Conservation (phyloP, 352 stramenopile species). For the Phytopythium mirpurense region DNA sequence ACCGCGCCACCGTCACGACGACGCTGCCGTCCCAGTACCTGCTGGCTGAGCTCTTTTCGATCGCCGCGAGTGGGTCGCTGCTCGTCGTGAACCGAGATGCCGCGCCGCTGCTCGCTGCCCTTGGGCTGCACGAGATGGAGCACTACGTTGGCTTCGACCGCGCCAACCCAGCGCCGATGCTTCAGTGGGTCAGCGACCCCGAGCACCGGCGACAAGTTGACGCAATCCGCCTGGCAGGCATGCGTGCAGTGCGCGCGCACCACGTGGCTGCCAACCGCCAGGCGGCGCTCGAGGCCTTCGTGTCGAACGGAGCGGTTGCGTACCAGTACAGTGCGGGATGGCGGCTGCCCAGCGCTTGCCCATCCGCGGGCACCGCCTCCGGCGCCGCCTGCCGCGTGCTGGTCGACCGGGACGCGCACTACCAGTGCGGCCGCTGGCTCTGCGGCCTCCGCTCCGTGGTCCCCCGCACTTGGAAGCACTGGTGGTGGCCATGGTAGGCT, state of each 20-base stretch:
- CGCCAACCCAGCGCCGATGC: slow-evolving; percentile 30
- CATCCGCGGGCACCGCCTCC: slow-evolving; percentile 43
- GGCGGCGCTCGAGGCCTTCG: slow-evolving; percentile 49
- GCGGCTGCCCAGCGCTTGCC: slow-evolving; percentile 41
- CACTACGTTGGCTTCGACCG: slow-evolving; percentile 68
- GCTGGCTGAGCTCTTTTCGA: slow-evolving; percentile 79
- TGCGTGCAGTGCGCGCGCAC: slow-evolving; percentile 45
- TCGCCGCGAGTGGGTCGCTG: slow-evolving; percentile 60
- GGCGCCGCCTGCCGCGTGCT: slow-evolving; percentile 34
- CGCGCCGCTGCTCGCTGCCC: slow-evolving; percentile 33
- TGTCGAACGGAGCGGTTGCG: slow-evolving; percentile 35
- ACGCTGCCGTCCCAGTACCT: slow-evolving; percentile 76
- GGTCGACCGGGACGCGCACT: slow-evolving; percentile 44
- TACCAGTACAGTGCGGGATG: slow-evolving; percentile 42
- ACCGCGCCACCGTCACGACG: slow-evolving; percentile 66
- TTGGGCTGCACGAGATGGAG: slow-evolving; percentile 49
- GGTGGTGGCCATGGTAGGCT: slow-evolving; percentile 5
- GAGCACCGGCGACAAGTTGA: slow-evolving; percentile 51
- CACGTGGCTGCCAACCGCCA: slow-evolving; percentile 62
- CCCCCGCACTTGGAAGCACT: slow-evolving; percentile 1
- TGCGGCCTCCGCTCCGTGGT: slow-evolving; percentile 52
- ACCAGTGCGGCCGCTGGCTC: slow-evolving; percentile 78
- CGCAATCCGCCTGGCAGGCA: slow-evolving; percentile 46
- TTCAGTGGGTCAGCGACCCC: slow-evolving; percentile 49
- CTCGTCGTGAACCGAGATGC: slow-evolving; percentile 65